Base-by-base conservation (phyloP, 148 eudicot genomes). In the Oxyria digyna region DNA sequence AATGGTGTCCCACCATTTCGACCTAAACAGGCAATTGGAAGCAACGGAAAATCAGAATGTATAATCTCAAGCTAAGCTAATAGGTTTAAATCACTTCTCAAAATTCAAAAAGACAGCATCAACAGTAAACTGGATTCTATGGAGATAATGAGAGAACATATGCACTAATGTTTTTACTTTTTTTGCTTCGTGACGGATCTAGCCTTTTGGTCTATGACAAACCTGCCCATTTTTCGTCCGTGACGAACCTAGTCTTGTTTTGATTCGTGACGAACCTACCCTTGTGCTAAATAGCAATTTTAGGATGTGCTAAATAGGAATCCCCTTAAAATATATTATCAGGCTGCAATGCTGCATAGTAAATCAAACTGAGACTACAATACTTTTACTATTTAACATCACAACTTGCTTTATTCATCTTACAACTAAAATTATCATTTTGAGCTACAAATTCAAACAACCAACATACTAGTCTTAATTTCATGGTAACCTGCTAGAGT, bases 1-100 rank as follows among this genome's bases (percentile, higher is more conserved):
- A 94, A 78, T 67, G 97, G 89, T 54, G 98, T 87, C 69, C 98
- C 98, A 46, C 89, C 96, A 68, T 81, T 80, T 64, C 89, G 90
- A 48, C 98, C 98, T 93, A 41, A 18, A 76, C 17, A 75, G 12
- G 20, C 43, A 71, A 38, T 59, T 29, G 41, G 33, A 52, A 11
- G 23, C 65, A 59, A 59, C 31, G 1, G 31, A 13, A 59, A 14
- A 59, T 13, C 6, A 59, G 37, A 59, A 7, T 2, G 65, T 31
- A 59, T 29, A 57, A 31, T 20, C 11, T 29, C 35, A 31, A 15
- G 7, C 38, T 13, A 29, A 59, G 63, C 63, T 24, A 24, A 26
- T 27, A 55, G 57, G n/a, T 55, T 24, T 27, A 23, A 55, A 27
- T 55, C 63, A 55, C 63, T 55, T 55, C n/a, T 26, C 63, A 55